Evolutionary conservation across 306 rosid species (phyloP), one percentile per base, ranked within the genome.

Genomic region (Begonia masoniana): DNA sequence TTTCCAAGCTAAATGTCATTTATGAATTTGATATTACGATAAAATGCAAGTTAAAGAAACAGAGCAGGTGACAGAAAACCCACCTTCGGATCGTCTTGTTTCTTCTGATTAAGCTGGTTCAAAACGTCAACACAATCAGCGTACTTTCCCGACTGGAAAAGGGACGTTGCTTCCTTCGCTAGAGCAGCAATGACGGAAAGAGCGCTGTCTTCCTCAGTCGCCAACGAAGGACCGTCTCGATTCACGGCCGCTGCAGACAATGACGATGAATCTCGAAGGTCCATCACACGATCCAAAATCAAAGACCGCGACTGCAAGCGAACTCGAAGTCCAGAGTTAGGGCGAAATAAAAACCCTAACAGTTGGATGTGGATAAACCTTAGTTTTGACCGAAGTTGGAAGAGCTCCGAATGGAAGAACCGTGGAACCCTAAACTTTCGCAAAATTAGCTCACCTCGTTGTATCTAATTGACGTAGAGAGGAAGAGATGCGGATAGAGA

Each of bases 41-140:
- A 16, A 21, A 16, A n/a, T 7, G 9, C 17, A 51, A 24, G 24
- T 12, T 3, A 49, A 31, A 47, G 55, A 52, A 51, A 26, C 43
- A 43, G 10, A 7, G 47, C 51, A 2, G 15, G 15, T 26, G 15
- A 12, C 12, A 53, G 46, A 52, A 62, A 61, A n/a, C 41, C 5
- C 24, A 92, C 99, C 87, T 92, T 92, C 45, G 87, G 96, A 83
- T 92, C 99, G 64, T 71, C 65, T 41, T 76, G 76, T 61, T 92
- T 92, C 85, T 75, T 72, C 51, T 51, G 82, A 68, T 75, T 59
- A 61, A 88, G 85, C 83, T 92, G 84, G 64, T 72, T 52, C 79
- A 92, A 72, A 13, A 82, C 83, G 45, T 80, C 79, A 13, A 66
- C 76, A 52, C 96, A 86, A 60, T 80, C 89, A 21, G 71, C 75